A percentile compares a stretch with the other conserved stretches of the same genome.
These are phyloP conservation scores for Apiospora phragmitis DNA, from an alignment of 2,329 filamentous ascomycete genomes.

Conservation along the genomic window DNA sequence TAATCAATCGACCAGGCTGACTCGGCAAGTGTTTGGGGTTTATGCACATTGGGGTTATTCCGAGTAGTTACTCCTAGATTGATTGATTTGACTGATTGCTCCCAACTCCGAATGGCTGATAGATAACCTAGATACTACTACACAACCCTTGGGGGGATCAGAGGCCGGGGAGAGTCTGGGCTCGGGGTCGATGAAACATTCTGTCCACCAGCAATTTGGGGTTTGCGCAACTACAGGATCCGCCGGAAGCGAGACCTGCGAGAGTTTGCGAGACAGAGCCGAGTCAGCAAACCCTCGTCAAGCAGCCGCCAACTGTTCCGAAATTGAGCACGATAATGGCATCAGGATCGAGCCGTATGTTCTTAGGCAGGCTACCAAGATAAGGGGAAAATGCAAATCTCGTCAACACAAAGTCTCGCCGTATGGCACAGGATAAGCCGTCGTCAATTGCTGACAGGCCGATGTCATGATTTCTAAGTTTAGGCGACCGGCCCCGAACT, in stretches of 20 bases:
- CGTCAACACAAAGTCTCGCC: neutral
- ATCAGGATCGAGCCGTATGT: neutral
- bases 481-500: neutral
- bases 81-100: neutral
- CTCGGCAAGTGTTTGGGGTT: neutral
- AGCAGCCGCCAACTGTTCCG: neutral
- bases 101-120: neutral
- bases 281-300: neutral
- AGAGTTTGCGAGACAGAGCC: neutral
- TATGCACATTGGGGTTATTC: neutral
- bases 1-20: neutral
- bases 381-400: neutral
- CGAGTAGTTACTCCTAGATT: neutral
- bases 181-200: slow-evolving; percentile 5
- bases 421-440: neutral
- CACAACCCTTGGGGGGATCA: neutral
- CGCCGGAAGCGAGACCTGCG: neutral
- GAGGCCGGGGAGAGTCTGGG: neutral
- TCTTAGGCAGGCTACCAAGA: neutral
- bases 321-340: neutral
- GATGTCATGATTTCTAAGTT: slow-evolving; percentile 7
- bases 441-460: neutral
- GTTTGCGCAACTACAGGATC: neutral
- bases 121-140: neutral
- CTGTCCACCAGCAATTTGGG: neutral